These are phyloP conservation scores for Ephemerocybe angulata DNA, from an alignment of 768 basidiomycete species.

Conservation along the genomic window DNA sequence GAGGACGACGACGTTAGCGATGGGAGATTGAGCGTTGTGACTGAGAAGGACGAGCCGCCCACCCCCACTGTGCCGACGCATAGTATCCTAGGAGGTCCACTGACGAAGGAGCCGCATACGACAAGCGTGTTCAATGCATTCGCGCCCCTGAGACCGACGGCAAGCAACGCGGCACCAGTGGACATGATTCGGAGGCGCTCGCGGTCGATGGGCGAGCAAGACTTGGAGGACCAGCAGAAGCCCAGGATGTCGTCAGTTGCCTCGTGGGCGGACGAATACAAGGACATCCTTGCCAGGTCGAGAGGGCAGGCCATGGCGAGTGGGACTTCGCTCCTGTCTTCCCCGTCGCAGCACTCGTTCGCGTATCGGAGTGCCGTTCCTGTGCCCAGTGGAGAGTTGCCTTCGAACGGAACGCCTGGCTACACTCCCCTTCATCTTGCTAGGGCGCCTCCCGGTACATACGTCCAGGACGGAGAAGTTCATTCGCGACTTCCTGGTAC, in stretches of 20 bases:
- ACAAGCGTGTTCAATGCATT: constrained; percentile 2
- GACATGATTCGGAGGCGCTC: constrained; percentile 5
- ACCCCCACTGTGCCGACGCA: constrained; percentile 2
- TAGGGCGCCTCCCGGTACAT: constrained; percentile 11
- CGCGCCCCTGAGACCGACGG: background rate
- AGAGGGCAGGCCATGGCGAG: constrained; percentile 1
- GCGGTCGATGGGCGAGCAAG: constrained; percentile 1
- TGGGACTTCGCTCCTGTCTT: background rate
- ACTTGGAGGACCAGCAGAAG: background rate
- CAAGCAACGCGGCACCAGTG: constrained; percentile 2
- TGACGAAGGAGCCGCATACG: background rate
- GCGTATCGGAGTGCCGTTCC: constrained; percentile 10
- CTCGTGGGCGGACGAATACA: constrained; percentile 10
- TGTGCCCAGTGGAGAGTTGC: constrained; percentile 12
- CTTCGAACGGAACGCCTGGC: constrained; percentile 15
- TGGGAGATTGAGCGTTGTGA: constrained; percentile 1
- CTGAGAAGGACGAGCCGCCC: constrained; percentile 2
- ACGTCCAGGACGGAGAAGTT: background rate
- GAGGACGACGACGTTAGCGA: background rate
- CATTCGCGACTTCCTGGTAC: background rate
- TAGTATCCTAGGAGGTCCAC: background rate
- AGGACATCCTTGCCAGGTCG: constrained; percentile 5
- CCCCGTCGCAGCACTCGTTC: constrained; percentile 3
- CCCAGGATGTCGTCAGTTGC: constrained; percentile 3
- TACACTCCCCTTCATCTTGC: constrained; percentile 11